phyloP scores from a whole-genome alignment of 257 asterid genomes.

The Scutellaria galericulata region DNA sequence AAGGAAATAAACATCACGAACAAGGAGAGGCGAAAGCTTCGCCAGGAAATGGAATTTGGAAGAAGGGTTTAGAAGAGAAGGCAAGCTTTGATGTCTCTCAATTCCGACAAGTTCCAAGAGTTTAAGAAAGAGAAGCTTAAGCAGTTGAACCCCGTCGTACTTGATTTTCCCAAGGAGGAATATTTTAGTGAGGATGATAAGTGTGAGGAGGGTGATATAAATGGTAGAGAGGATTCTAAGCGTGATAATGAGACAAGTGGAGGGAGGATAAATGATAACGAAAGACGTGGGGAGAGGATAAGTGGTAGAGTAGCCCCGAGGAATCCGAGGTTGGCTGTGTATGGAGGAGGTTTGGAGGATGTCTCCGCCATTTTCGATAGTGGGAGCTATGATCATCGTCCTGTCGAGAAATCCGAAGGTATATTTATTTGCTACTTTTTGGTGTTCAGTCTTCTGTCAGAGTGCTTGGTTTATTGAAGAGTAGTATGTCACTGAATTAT shows the following conservation, averaged over 20 bases:
- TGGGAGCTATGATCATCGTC: slow-evolving; percentile 57
- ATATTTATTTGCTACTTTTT: slow-evolving; percentile 21
- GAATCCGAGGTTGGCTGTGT: slow-evolving; percentile 89
- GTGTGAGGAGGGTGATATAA: slow-evolving; percentile 5
- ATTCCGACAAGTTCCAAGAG: slow-evolving; percentile 48
- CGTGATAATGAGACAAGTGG: slow-evolving; percentile 8
- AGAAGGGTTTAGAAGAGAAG: slow-evolving; percentile 65
- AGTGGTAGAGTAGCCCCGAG: slow-evolving; percentile 68
- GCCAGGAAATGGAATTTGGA: slow-evolving; percentile 69
- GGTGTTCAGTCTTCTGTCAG: background rate
- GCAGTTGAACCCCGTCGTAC: slow-evolving; percentile 78
- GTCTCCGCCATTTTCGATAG: slow-evolving; percentile 69
- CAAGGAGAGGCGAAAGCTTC: slow-evolving; percentile 78
- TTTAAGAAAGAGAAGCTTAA: slow-evolving; percentile 59
- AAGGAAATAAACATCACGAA: slow-evolving; percentile 73
- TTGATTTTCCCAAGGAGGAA: slow-evolving; percentile 57
- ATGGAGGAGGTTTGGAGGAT: slow-evolving; percentile 86
- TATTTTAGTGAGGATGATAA: slow-evolving; percentile 28
- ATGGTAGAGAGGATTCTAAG: slow-evolving; percentile 1
- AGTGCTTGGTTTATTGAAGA: slow-evolving; percentile 6
- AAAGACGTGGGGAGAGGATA: slow-evolving; percentile 17
- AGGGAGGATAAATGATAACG: background rate
- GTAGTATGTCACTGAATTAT: background rate
- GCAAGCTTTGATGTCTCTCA: slow-evolving; percentile 59
- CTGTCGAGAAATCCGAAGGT: slow-evolving; percentile 62